phyloP scores from a whole-genome alignment of 257 asterid genomes.

The Solanum etuberosum region DNA sequence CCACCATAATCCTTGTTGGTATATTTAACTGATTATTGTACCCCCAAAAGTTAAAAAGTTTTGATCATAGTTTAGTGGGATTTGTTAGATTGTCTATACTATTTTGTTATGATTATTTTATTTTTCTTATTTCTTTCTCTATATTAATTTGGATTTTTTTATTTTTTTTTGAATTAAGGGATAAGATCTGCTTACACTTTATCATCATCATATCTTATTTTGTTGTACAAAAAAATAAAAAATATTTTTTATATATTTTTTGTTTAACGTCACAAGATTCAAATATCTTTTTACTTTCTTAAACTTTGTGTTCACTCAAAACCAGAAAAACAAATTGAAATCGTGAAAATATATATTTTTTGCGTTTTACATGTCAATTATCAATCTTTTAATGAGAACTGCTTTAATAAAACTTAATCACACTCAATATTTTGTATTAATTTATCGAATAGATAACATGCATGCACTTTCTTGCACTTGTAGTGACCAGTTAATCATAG shows the following conservation, averaged over 20 bases:
- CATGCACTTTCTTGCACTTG: not conserved
- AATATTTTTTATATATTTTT: too few species aligned
- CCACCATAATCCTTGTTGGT: not conserved
- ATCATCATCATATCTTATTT: accelerated
- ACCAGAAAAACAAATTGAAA: not conserved
- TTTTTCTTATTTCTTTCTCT: too few species aligned
- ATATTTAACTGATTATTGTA: not conserved
- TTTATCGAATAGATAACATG: not conserved
- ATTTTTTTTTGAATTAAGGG: too few species aligned
- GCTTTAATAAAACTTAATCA: not conserved
- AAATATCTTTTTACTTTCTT: not conserved
- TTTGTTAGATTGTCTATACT: not conserved
- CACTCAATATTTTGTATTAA: not conserved
- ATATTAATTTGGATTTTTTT: too few species aligned
- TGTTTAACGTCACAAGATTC: not conserved
- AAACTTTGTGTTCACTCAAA: not conserved
- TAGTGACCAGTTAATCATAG: not conserved
- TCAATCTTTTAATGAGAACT: not conserved
- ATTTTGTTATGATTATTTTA: too few species aligned
- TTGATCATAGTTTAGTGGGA: not conserved
- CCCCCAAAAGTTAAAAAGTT: not conserved
- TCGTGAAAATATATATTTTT: not conserved
- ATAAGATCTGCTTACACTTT: accelerated
- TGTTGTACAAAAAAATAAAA: too few species aligned
- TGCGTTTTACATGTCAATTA: not conserved